phyloP scores from a whole-genome alignment of 306 rosid genomes.

The Glycine tomentella region DNA sequence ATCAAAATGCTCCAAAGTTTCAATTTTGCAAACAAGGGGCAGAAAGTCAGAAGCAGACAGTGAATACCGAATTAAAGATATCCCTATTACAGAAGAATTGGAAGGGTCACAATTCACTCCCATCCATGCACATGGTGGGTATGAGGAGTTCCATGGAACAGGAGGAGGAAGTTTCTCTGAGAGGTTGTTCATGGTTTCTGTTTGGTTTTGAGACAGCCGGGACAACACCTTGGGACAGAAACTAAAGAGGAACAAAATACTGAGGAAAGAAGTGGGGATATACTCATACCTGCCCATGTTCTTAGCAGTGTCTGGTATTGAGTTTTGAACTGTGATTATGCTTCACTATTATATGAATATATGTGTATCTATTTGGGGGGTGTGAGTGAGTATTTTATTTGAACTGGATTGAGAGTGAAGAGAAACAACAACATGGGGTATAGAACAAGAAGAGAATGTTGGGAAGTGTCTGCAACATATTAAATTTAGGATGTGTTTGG shows the following conservation, averaged over 20 bases:
- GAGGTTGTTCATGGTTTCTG: conserved; percentile 51
- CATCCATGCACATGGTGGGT: conserved; percentile 78
- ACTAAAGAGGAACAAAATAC: conserved; percentile 42
- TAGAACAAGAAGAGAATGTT: conserved; percentile 21
- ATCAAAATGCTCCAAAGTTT: conserved; percentile 67
- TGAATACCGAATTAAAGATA: conserved; percentile 52
- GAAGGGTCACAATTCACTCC: conserved; percentile 61
- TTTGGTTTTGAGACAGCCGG: conserved; percentile 61
- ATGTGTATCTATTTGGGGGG: background rate
- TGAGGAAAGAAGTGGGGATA: conserved; percentile 26
- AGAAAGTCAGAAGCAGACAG: conserved; percentile 56
- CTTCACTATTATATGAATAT: background rate
- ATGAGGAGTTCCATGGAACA: conserved; percentile 53
- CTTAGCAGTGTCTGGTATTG: background rate
- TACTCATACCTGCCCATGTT: conserved; percentile 59
- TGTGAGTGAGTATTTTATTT: background rate
- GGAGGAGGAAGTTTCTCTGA: conserved; percentile 23
- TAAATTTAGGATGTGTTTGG: background rate
- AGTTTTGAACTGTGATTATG: conserved; percentile 1
- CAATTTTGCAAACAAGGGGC: conserved; percentile 61
- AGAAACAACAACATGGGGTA: background rate
- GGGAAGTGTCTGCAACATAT: conserved; percentile 15
- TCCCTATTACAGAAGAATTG: conserved; percentile 45
- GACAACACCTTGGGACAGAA: conserved; percentile 60
- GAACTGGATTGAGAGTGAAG: conserved; percentile 37